Evolutionary conservation across 1,284 basidiomycete genomes (phyloP).

Genomic region (Leucoagaricus sp.): DNA sequence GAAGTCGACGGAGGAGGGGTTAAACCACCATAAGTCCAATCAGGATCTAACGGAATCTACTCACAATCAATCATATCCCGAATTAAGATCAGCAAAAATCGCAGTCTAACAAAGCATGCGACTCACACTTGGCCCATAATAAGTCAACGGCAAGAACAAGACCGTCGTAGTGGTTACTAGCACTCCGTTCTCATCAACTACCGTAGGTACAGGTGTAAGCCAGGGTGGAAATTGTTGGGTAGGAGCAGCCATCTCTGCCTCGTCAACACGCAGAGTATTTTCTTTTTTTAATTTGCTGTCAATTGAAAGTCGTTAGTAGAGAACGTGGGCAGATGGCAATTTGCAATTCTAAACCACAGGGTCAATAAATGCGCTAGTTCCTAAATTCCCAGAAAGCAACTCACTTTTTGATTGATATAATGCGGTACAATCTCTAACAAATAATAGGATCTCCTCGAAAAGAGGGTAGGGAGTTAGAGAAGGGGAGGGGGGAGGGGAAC

Average conservation of each 20-base stretch:
- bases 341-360: too few species aligned
- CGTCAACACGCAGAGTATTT: slow-evolving; percentile 21
- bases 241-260: slow-evolving; percentile 56
- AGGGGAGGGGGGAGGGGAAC: not conserved
- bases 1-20: slow-evolving; percentile 42
- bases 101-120: not conserved
- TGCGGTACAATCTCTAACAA: not conserved
- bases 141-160: slow-evolving; percentile 64
- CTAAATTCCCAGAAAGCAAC: not conserved
- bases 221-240: slow-evolving; percentile 66
- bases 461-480: not conserved
- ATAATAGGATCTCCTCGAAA: not conserved
- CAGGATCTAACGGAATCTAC: slow-evolving; percentile 67
- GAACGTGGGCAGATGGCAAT: slow-evolving; percentile 15
- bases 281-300: slow-evolving; percentile 11
- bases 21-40: slow-evolving; percentile 69
- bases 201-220: slow-evolving; percentile 55
- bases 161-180: slow-evolving; percentile 54
- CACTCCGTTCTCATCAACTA: slow-evolving; percentile 50
- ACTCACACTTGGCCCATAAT: slow-evolving; percentile 75
- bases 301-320: slow-evolving; percentile 14
- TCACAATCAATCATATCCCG: slow-evolving; percentile 12
- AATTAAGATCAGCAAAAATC: not conserved
- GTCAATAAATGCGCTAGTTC: too few species aligned
- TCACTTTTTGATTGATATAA: not conserved